A percentile compares a stretch with the other conserved stretches of the same genome.
phyloP scores from a whole-genome alignment of 2,329 filamentous ascomycete species.

The Decorospora gaudefroyi region DNA sequence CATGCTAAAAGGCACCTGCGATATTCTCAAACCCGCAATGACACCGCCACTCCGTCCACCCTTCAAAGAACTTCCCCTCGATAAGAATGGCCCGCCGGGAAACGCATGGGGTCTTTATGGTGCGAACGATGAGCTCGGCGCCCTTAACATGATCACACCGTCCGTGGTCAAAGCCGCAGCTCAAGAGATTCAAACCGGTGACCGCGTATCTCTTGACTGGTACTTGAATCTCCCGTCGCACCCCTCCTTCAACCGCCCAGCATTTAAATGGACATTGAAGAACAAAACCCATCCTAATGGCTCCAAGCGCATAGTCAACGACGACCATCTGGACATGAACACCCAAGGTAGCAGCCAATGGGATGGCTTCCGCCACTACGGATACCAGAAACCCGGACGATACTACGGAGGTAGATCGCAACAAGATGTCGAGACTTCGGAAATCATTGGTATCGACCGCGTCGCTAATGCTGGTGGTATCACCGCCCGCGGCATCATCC shows the following conservation, averaged over 20 bases:
- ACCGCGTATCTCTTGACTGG: constrained; percentile 49
- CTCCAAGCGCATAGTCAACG: constrained; percentile 41
- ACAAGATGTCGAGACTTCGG: constrained; percentile 44
- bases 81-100: constrained; percentile 55
- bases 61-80: constrained; percentile 57
- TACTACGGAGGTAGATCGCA: constrained; percentile 52
- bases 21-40: constrained; percentile 14
- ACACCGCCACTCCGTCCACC: constrained; percentile 34
- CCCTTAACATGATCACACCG: constrained; percentile 60
- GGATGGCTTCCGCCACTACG: constrained; percentile 51
- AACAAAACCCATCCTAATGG: constrained; percentile 38
- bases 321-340: constrained; percentile 47
- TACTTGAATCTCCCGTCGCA: constrained; percentile 47
- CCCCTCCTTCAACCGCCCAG: constrained; percentile 46
- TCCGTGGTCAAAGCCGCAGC: constrained; percentile 51
- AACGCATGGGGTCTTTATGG: constrained; percentile 64
- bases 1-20: neutral
- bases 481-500: constrained; percentile 35
- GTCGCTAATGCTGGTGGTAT: constrained; percentile 39
- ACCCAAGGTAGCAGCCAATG: constrained; percentile 48
- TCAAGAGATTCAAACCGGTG: constrained; percentile 52
- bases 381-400: constrained; percentile 49
- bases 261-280: constrained; percentile 37
- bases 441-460: constrained; percentile 51
- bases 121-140: constrained; percentile 57